Base-by-base conservation (phyloP, 192 early-diverging fungal species). In the Entomortierella chlamydospora region DNA sequence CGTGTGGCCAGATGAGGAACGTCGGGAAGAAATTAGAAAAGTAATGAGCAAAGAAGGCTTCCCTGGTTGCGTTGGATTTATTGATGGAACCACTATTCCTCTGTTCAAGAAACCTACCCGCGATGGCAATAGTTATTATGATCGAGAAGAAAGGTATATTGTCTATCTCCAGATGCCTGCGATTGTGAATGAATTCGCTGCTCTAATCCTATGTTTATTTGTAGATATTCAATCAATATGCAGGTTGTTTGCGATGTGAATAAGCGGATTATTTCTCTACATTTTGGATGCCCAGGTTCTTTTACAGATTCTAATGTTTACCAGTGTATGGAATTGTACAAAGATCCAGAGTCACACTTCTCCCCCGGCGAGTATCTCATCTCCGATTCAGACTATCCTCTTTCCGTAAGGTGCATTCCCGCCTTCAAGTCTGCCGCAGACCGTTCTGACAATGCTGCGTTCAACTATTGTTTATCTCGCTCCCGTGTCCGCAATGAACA, bases 31-130 rank as follows among this genome's bases (percentile, higher is more conserved):
- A 15, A 18, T 28, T 28, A 37, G 64, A 25, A 31, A 17, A 66
- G 23, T 4, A 28, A 66, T 66, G 64, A 26, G 64, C 2, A 42
- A 43, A 28, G 64, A 57, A 31, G 64, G 64, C 2, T 65, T 67
- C 23, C 64, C 64, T 18, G 64, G 64, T 2, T 67, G 54, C 12
- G 54, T 67, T n/a, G 64, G 64, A 2, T 67, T 67, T 25, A 56
- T 67, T 2, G 64, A 49, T 47, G 52, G 52, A 11, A 58, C 65
- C 30, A 68, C 54, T n/a, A 33, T 68, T 34, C 43, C 55, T 0
- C 56, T 58, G 22, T 30, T 41, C 28, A 39, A 57, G 10, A 58
- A 57, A 37, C 65, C 65, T n/a, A 20, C 28, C 0, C 26, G 34
- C 4, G 29, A 58, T 6, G 54, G 65, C 0, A 33, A 15, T 0